Percentiles rank a stretch among this genome's conserved stretches.
Evolutionary conservation across 2,329 filamentous ascomycete genomes (phyloP).

Genomic region (Fusarium coffeatum): DNA sequence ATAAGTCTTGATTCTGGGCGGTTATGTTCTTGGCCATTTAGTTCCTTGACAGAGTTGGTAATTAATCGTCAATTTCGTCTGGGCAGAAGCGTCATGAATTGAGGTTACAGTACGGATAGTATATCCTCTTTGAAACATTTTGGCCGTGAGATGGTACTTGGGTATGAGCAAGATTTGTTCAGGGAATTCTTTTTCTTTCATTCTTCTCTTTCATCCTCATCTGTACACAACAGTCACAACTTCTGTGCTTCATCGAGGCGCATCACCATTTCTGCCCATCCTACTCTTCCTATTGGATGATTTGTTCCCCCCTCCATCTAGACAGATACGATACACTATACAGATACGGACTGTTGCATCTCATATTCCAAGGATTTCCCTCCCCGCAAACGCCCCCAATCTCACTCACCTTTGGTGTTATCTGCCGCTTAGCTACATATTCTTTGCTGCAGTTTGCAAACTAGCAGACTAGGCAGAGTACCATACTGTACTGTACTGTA

Average conservation of each 20-base stretch:
- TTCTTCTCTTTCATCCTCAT: neutral
- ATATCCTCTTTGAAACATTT: neutral
- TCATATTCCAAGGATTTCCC: conserved; percentile 24
- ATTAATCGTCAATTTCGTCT: conserved; percentile 22
- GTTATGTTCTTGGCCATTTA: conserved; percentile 34
- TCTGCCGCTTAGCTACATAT: conserved; percentile 14
- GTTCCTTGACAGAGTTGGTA: conserved; percentile 22
- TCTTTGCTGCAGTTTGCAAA: conserved; percentile 7
- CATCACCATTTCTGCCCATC: conserved; percentile 18
- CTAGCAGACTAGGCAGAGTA: neutral
- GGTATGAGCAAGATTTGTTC: neutral
- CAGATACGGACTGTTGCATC: conserved; percentile 35
- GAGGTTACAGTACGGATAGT: neutral
- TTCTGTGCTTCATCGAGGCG: conserved; percentile 21
- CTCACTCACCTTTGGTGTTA: conserved; percentile 36
- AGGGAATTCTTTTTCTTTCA: neutral
- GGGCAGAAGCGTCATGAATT: conserved; percentile 17
- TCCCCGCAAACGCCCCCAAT: conserved; percentile 35
- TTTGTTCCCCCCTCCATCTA: conserved; percentile 7
- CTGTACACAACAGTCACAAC: conserved; percentile 10
- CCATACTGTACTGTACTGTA: no score
- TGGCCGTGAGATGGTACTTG: neutral
- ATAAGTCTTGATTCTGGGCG: conserved; percentile 28
- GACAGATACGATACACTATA: conserved; percentile 10
- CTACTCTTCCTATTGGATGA: conserved; percentile 23